Evolutionary conservation across 495 filamentous ascomycete species (phyloP).

Genomic region (Immersiella caudata): DNA sequence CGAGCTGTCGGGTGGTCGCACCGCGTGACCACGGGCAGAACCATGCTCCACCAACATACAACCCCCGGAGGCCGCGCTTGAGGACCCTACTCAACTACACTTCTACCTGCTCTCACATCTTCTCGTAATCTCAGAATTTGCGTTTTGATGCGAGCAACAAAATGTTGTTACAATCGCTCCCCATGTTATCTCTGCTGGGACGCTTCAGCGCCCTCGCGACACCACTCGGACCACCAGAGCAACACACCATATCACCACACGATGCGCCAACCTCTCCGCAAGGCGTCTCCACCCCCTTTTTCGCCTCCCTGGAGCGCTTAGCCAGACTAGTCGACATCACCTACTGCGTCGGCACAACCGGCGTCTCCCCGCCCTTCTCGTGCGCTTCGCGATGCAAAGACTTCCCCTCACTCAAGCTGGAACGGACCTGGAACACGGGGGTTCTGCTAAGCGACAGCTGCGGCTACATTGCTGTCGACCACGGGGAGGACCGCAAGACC

Average conservation of each 20-base stretch:
- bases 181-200: not conserved
- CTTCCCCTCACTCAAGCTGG: slow-evolving; percentile 75
- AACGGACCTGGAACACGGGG: slow-evolving; percentile 89
- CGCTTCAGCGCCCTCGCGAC: slow-evolving; percentile 11
- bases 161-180: not conserved
- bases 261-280: slow-evolving; percentile 18
- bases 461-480: slow-evolving; percentile 88
- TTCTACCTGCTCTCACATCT: not conserved
- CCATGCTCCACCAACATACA: not conserved
- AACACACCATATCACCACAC: slow-evolving; percentile 23
- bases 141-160: not conserved
- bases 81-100: not conserved
- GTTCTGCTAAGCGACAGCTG: slow-evolving; percentile 85
- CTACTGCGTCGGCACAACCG: slow-evolving; percentile 87
- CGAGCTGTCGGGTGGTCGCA: not conserved
- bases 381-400: slow-evolving; percentile 83
- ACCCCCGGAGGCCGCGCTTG: not conserved
- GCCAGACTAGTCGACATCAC: slow-evolving; percentile 89
- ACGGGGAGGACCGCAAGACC: slow-evolving; percentile 41
- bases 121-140: not conserved
- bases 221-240: slow-evolving; percentile 15
- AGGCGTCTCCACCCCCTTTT: slow-evolving; percentile 66
- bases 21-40: not conserved
- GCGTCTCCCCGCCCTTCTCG: slow-evolving; percentile 77
- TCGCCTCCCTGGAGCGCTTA: slow-evolving; percentile 80